These are phyloP conservation scores for Calonectria multiphialidica DNA, from an alignment of 2,329 filamentous ascomycete genomes.

Conservation along the genomic window DNA sequence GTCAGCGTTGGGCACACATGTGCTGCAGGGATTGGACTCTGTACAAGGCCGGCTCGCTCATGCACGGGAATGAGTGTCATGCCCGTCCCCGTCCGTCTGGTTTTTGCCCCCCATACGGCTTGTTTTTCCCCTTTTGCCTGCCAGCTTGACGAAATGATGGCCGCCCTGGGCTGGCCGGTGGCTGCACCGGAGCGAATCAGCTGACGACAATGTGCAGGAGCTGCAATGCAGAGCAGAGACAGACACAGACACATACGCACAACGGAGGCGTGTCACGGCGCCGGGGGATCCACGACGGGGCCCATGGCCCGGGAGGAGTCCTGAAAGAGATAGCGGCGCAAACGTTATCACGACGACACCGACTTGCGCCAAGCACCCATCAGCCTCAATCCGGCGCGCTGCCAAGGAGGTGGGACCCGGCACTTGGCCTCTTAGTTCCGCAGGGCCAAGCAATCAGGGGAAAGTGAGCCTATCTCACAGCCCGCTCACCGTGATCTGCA, in stretches of 20 bases:
- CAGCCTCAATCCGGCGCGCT: slow-evolving; percentile 35
- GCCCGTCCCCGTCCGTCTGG: background rate
- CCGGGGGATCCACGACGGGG: background rate
- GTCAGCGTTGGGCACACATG: slow-evolving; percentile 31
- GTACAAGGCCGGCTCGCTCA: background rate
- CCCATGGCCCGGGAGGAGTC: background rate
- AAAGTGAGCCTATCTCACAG: background rate
- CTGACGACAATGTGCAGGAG: no score
- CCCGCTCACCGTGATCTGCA: slow-evolving; percentile 32
- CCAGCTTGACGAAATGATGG: background rate
- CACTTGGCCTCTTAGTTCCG: slow-evolving; percentile 18
- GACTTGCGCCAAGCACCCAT: slow-evolving; percentile 28
- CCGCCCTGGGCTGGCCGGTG: background rate
- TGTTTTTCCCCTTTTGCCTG: background rate
- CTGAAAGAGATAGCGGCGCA: background rate
- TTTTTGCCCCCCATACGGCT: background rate
- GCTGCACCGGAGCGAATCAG: background rate
- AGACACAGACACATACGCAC: no score
- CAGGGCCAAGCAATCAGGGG: slow-evolving; percentile 15
- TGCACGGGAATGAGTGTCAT: slow-evolving; percentile 21
- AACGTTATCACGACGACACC: slow-evolving; percentile 20
- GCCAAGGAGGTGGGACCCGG: slow-evolving; percentile 32
- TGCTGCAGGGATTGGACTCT: background rate
- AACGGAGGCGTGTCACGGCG: background rate
- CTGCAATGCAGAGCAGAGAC: no score